Base-by-base conservation (phyloP, 1,284 basidiomycete species). In the Cryptococcus sp. region DNA sequence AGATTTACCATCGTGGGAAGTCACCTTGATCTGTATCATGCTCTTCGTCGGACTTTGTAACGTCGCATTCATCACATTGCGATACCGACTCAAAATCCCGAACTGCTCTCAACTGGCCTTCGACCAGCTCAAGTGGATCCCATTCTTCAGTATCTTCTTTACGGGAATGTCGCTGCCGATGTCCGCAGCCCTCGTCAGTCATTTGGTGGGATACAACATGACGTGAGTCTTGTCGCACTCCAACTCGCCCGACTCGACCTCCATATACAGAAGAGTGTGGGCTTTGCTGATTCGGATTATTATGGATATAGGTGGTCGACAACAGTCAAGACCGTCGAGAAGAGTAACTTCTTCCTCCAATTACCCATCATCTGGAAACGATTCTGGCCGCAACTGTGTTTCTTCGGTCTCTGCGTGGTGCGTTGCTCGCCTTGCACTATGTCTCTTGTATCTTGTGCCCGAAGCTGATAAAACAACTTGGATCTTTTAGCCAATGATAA, bases 311-410 rank as follows among this genome's bases (percentile, higher is more conserved):
- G 90, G 90, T 78, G 86, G 91, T 39, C 91, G 86, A 5, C 70
- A 19, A 75, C 70, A 5, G 59, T 69, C 50, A 90, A 90, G 81
- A 89, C 90, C 71, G 88, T 89, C 53, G 86, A 89, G 75, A 82
- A 85, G 53, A 89, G 86, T 16, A 91, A 92, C 76, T 92, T 93
- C 81, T 93, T 90, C 85, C 84, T 88, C 53, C 91, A 93, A 75
- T 86, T 91, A 8, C 91, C 91, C 0, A 85, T 83, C 61, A 92
- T 92, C 73, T 79, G 86, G 71, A 85, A 86, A 65, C 84, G 88
- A 16, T 89, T 90, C 79, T 85, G 87, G 76, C 69, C 86, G 22
- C 81, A 85, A 47, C 81, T 93, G 58, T 58, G 84, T 25, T 61
- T 90, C 43, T 86, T 81, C 53, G 65, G 83, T 51, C 20, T 83